Conservation (phyloP, 345 rosid species). For the Eucalyptus shirleyi region DNA sequence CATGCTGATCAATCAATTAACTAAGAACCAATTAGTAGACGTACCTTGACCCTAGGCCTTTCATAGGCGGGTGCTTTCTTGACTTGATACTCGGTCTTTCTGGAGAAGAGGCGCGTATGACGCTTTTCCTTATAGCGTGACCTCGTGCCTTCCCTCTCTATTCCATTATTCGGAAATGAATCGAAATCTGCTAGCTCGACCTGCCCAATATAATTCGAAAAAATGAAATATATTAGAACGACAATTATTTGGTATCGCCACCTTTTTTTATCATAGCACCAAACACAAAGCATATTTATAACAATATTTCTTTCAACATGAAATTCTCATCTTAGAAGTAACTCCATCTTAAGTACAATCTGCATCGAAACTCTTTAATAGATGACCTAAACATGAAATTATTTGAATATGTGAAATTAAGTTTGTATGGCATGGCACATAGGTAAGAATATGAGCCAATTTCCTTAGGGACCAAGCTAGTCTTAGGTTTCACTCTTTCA, state of each 20-base stretch:
- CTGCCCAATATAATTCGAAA: constrained; percentile 16
- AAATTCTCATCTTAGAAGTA: neutral
- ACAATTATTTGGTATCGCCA: neutral
- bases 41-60: constrained; percentile 92
- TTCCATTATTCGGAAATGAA: constrained; percentile 40
- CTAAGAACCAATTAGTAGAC: neutral
- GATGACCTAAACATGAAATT: neutral
- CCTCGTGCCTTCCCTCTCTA: constrained; percentile 68
- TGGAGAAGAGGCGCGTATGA: constrained; percentile 58
- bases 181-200: constrained; percentile 59
- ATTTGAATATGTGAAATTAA: neutral
- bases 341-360: neutral
- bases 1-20: neutral
- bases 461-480: neutral
- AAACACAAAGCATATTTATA: neutral
- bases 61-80: constrained; percentile 68
- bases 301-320: neutral
- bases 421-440: neutral
- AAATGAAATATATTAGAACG: neutral
- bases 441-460: neutral
- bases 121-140: constrained; percentile 79
- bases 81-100: constrained; percentile 76
- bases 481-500: neutral
- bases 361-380: neutral
- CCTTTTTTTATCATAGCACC: neutral